phyloP scores from a whole-genome alignment of 108 stramenopile genomes.

The Aurantiochytrium sp. region DNA sequence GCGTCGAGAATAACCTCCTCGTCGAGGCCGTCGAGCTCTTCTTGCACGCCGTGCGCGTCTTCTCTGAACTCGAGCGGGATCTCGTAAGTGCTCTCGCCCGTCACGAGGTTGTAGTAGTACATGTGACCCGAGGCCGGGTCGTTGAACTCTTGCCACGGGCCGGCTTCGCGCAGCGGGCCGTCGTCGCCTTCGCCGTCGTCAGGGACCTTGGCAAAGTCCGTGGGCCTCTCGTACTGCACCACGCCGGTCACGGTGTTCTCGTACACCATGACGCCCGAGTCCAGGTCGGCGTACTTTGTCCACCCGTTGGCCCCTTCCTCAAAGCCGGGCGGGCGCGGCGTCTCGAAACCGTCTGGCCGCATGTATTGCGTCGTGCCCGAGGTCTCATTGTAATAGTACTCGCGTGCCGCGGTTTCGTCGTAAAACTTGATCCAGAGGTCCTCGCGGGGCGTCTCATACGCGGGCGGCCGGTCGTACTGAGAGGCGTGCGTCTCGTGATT shows the following conservation, averaged over 20 bases:
- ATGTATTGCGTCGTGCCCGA: not conserved
- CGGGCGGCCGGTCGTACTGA: constrained; percentile 23
- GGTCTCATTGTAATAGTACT: constrained; percentile 17
- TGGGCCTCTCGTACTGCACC: not conserved
- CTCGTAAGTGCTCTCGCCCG: constrained; percentile 27
- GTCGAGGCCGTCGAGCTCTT: not conserved
- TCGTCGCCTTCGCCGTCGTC: not conserved
- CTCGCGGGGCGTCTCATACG: not conserved
- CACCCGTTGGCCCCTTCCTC: not conserved
- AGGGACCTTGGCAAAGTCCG: not conserved
- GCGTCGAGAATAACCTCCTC: not conserved
- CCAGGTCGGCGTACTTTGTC: not conserved
- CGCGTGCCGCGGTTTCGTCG: not conserved
- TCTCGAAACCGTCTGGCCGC: constrained; percentile 27
- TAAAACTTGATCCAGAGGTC: not conserved
- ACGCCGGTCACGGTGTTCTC: not conserved
- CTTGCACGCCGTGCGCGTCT: not conserved
- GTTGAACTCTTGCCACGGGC: not conserved
- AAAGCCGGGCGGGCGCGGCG: not conserved
- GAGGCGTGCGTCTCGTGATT: not conserved
- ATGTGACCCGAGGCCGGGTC: not conserved
- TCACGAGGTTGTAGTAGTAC: constrained; percentile 31
- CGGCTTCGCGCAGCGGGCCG: not conserved
- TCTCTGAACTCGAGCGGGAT: not conserved
- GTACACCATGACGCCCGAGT: not conserved